Evolutionary conservation across 106 monocot genomes (phyloP), one percentile per base, ranked within the genome.

Genomic region (Cymbidium sinense): DNA sequence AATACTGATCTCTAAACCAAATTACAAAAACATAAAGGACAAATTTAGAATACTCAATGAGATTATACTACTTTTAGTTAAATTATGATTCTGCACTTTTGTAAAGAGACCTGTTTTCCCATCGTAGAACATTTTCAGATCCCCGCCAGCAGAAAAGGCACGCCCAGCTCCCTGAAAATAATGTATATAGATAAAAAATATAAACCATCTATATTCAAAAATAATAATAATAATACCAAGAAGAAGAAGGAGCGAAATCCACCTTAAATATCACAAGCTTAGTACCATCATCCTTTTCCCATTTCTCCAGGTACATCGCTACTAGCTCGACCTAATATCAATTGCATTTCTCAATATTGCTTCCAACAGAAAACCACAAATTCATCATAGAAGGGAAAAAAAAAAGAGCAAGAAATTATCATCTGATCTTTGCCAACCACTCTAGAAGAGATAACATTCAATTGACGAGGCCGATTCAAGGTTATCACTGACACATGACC

Each of bases 91-190:
- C 27, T 64, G 64, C 2, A 64, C n/a, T n/a, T 9, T 11, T 64
- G 27, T 28, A 27, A 33, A 34, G 18, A 33, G 67, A 95, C 93
- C 91, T 91, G 78, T 69, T 86, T 78, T 88, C 33, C 89, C 88
- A 13, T 82, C 88, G 74, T 96, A 96, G 75, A 96, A 91, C 93
- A 96, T 87, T 84, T 91, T 96, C 27, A 96, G 79, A 82, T 96
- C 96, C 21, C 96, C 96, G 43, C 96, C 96, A 50, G 96, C 96
- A 75, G 44, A 89, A 71, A 93, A 96, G 51, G 96, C 91, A 13
- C 96, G 89, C 35, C 96, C 96, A 74, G 77, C 71, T 50, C 91
- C 93, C 93, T 96, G 47, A 64, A 79, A 12, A 74, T 4, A 28
- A 41, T n/a, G 43, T 21, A 19, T 21, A 19, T 7, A 75, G 34